These are phyloP conservation scores for Scedosporium minutisporum DNA, from an alignment of 2,329 filamentous ascomycete species.

Conservation along the genomic window DNA sequence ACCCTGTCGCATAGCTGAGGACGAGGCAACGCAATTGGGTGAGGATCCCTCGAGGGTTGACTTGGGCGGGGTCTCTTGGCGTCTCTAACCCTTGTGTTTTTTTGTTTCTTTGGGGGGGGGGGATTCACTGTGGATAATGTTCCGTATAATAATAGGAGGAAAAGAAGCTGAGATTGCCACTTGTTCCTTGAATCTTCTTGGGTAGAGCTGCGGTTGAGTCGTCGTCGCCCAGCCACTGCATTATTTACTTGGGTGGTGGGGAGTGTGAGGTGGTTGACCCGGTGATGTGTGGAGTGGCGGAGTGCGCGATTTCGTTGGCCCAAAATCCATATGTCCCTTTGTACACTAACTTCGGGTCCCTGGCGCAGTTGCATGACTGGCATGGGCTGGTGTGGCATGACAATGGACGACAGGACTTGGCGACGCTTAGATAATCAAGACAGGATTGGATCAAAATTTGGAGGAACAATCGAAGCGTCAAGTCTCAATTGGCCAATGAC, in stretches of 20 bases:
- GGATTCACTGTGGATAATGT: background rate
- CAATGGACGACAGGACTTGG: too few species aligned
- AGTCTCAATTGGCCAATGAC: background rate
- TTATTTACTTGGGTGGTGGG: slow-evolving; percentile 6
- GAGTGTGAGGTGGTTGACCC: slow-evolving; percentile 1
- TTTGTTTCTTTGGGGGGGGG: background rate
- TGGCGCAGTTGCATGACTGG: background rate
- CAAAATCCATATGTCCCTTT: background rate
- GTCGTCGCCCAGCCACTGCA: slow-evolving; percentile 5
- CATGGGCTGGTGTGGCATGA: too few species aligned
- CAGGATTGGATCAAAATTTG: too few species aligned
- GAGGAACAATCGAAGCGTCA: too few species aligned
- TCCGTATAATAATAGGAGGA: background rate
- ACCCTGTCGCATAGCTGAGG: too few species aligned
- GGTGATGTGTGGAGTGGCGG: background rate
- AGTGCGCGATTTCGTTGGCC: background rate
- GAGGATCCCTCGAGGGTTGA: too few species aligned
- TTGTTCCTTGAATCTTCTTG: background rate
- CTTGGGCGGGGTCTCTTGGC: too few species aligned
- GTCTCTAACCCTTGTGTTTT: background rate
- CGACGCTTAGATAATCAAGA: too few species aligned
- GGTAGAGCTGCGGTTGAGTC: too few species aligned
- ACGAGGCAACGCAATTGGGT: too few species aligned
- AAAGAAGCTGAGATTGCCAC: background rate
- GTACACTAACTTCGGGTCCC: background rate